Conservation (phyloP, 495 filamentous ascomycete genomes). For the Daldinia grandis region DNA sequence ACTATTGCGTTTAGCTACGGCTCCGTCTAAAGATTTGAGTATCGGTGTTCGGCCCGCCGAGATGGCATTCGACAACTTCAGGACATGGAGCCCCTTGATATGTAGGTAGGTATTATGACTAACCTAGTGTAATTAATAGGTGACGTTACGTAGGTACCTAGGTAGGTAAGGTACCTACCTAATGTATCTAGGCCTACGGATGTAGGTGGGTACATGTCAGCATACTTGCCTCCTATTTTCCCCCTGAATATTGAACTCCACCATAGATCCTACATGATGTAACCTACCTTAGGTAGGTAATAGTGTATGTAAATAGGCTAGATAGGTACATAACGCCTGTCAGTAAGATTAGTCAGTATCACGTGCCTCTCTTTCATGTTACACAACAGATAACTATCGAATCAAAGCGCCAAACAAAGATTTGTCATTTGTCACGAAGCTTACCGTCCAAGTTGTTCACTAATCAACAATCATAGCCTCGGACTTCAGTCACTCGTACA, state of each 20-base stretch:
- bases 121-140: too few species aligned
- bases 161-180: too few species aligned
- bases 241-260: too few species aligned
- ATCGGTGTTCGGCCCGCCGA: conserved; percentile 40
- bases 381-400: not conserved
- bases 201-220: too few species aligned
- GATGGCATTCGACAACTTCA: conserved; percentile 47
- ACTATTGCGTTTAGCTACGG: conserved; percentile 47
- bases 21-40: conserved; percentile 41
- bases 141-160: too few species aligned
- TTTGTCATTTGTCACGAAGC: not conserved
- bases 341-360: not conserved
- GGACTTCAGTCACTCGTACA: conserved; percentile 1
- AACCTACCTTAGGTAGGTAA: too few species aligned
- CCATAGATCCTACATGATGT: not conserved
- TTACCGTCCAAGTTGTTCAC: conserved; percentile 21
- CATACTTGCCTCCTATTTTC: too few species aligned
- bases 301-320: too few species aligned
- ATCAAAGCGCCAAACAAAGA: not conserved
- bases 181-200: too few species aligned
- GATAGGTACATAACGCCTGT: not conserved
- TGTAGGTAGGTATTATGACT: too few species aligned
- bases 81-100: too few species aligned
- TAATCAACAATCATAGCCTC: conserved; percentile 28
- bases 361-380: not conserved